Percentiles rank a stretch among this genome's conserved stretches.
phyloP scores from a whole-genome alignment of 768 basidiomycete genomes.

The Leccinum uliginosum region DNA sequence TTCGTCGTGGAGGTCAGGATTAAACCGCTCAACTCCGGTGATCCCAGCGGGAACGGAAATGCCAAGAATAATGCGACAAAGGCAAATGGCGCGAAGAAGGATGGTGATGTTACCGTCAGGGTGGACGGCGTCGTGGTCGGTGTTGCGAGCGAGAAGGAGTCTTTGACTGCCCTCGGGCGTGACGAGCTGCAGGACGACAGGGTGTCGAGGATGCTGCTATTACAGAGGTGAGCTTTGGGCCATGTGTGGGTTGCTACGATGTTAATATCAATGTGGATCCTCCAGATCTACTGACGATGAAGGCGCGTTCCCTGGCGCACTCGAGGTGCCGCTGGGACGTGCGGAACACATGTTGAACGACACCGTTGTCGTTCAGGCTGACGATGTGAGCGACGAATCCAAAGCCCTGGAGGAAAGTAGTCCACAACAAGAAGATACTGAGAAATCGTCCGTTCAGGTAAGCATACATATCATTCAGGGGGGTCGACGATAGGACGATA shows the following conservation, averaged over 20 bases:
- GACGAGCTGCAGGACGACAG: conserved; percentile 76
- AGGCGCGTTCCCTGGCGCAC: conserved; percentile 56
- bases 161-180: conserved; percentile 62
- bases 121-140: conserved; percentile 37
- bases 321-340: conserved; percentile 56
- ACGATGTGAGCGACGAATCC: conserved; percentile 13
- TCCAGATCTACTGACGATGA: conserved; percentile 51
- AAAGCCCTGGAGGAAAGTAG: conserved; percentile 15
- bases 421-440: conserved; percentile 17
- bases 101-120: conserved; percentile 10
- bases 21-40: conserved; percentile 39
- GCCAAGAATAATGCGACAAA: conserved; percentile 1
- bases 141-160: conserved; percentile 74
- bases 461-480: conserved; percentile 4
- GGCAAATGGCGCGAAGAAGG: conserved; percentile 7
- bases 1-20: conserved; percentile 56
- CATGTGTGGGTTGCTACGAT: neutral
- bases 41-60: neutral
- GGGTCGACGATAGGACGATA: neutral
- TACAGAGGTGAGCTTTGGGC: conserved; percentile 51
- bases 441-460: conserved; percentile 20
- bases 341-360: conserved; percentile 57
- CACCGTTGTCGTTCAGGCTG: conserved; percentile 9
- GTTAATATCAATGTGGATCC: neutral
- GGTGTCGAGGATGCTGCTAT: conserved; percentile 58